These are phyloP conservation scores for Corynespora cassiicola DNA, from an alignment of 2,329 filamentous ascomycete species.

Conservation along the genomic window DNA sequence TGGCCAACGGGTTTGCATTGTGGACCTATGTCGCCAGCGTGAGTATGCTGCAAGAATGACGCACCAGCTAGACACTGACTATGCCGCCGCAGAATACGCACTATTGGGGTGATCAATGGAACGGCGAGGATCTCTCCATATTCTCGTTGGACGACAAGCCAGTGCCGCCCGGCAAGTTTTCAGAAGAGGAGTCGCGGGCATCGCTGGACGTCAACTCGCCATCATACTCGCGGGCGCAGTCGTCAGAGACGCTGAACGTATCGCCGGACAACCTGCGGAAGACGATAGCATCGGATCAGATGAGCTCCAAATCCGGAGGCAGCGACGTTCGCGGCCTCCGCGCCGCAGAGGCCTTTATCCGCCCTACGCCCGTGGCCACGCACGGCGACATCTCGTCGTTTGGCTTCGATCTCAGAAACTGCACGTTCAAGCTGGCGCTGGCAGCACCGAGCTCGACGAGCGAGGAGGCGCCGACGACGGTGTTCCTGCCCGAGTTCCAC, in stretches of 20 bases:
- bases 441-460: conserved; percentile 64
- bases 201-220: conserved; percentile 59
- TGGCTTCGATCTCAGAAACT: conserved; percentile 82
- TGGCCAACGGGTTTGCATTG: conserved; percentile 83
- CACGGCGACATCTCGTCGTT: conserved; percentile 74
- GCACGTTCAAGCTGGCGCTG: conserved; percentile 77
- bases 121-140: conserved; percentile 95
- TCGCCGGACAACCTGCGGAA: conserved; percentile 78
- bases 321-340: conserved; percentile 68
- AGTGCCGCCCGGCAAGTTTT: conserved; percentile 58
- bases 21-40: conserved; percentile 85
- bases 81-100: conserved; percentile 73
- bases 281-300: conserved; percentile 67
- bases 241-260: conserved; percentile 59
- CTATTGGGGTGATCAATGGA: conserved; percentile 91
- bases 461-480: conserved; percentile 74
- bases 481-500: conserved; percentile 91
- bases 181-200: conserved; percentile 56
- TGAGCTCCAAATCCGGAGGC: conserved; percentile 40
- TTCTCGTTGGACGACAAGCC: conserved; percentile 81
- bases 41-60: conserved; percentile 29
- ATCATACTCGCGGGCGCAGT: conserved; percentile 61
- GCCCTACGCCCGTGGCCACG: conserved; percentile 79
- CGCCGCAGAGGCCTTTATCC: conserved; percentile 90
- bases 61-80: conserved; percentile 7